Conservation (phyloP, 2,329 filamentous ascomycete species). For the Leptosphaerulina australis region DNA sequence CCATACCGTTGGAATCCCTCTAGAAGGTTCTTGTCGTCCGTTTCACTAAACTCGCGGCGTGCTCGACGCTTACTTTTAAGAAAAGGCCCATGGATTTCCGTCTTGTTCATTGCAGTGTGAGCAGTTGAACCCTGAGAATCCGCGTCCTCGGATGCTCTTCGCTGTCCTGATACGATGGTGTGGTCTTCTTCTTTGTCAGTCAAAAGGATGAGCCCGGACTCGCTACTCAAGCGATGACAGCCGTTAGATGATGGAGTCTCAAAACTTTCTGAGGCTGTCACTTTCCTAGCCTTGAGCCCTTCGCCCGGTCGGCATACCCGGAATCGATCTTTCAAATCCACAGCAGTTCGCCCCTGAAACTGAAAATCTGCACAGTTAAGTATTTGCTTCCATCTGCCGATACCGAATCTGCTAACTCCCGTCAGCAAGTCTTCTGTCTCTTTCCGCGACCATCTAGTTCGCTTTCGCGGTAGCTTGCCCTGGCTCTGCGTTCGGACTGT, state of each 20-base stretch:
- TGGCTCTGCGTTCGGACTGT: conserved; percentile 19
- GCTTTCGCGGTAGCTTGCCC: conserved; percentile 56
- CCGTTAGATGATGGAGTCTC: neutral
- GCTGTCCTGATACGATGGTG: neutral
- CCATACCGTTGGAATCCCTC: conserved; percentile 65
- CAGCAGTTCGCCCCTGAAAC: conserved; percentile 64
- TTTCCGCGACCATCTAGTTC: conserved; percentile 66
- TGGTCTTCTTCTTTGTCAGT: neutral
- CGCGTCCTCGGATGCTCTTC: neutral
- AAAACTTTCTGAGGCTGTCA: conserved; percentile 47
- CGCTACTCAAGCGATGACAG: neutral
- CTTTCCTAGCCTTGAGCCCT: conserved; percentile 30
- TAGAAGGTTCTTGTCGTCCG: conserved; percentile 64
- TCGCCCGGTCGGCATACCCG: conserved; percentile 59
- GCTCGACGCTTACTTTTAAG: conserved; percentile 58
- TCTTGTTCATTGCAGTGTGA: conserved; percentile 34
- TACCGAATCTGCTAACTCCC: conserved; percentile 65
- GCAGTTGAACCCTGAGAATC: neutral
- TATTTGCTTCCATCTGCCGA: conserved; percentile 70
- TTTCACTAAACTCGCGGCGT: conserved; percentile 61
- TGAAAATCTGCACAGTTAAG: conserved; percentile 61
- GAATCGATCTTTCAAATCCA: conserved; percentile 68
- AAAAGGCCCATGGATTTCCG: conserved; percentile 59
- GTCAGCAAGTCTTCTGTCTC: conserved; percentile 64
- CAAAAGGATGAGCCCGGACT: neutral